Evolutionary conservation across 192 early-diverging fungal species (phyloP).

Genomic region (Backusella sp.): DNA sequence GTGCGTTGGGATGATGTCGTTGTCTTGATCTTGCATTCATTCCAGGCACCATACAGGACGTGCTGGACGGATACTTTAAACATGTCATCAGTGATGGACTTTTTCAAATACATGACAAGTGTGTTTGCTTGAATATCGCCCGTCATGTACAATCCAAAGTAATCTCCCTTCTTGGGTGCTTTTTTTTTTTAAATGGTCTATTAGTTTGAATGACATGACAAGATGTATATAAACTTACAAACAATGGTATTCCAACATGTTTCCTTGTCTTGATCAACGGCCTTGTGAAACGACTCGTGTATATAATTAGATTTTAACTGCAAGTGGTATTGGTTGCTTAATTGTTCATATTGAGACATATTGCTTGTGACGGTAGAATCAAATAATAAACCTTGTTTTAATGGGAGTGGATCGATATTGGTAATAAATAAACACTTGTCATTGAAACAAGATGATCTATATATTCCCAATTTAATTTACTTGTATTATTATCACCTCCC

Average conservation of each 20-base stretch:
- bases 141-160: conserved; percentile 49
- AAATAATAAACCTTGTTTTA: conserved; percentile 34
- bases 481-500: background rate
- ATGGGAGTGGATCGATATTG: conserved; percentile 50
- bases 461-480: background rate
- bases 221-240: conserved; percentile 9
- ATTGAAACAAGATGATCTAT: conserved; percentile 50
- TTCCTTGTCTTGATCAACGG: conserved; percentile 45
- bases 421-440: conserved; percentile 58
- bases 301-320: conserved; percentile 22
- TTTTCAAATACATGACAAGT: background rate
- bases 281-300: conserved; percentile 49
- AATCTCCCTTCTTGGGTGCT: conserved; percentile 42
- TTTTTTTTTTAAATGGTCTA: conserved; percentile 3
- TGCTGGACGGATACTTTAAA: conserved; percentile 15
- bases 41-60: conserved; percentile 15
- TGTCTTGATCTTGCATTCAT: background rate
- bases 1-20: background rate
- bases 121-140: conserved; percentile 16
- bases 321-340: background rate
- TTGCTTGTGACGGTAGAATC: conserved; percentile 34
- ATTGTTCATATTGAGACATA: background rate
- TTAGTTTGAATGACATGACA: no score
- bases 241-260: conserved; percentile 55
- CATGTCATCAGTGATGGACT: background rate